Evolutionary conservation across 768 basidiomycete species (phyloP).

Genomic region (Leccinum boreale): DNA sequence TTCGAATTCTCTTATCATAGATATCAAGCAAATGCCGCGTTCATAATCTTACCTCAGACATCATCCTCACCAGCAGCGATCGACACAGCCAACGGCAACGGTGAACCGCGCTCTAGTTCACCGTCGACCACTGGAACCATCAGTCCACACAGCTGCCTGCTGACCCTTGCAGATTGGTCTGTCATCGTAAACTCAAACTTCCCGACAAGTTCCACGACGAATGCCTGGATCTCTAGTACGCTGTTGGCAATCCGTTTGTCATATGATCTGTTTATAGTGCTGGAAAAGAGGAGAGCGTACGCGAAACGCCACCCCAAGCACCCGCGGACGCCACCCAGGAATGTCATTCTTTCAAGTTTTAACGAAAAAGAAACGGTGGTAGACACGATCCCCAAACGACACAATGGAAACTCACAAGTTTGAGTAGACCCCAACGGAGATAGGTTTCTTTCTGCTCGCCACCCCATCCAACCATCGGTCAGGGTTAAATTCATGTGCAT

Average conservation of each 20-base stretch:
- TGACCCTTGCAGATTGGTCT: constrained; percentile 21
- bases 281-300: not conserved
- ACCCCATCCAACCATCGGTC: constrained; percentile 25
- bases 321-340: constrained; percentile 20
- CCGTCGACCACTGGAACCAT: constrained; percentile 35
- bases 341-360: constrained; percentile 7
- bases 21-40: too few relatives aligned
- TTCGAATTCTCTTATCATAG: too few relatives aligned
- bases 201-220: constrained; percentile 42
- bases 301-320: constrained; percentile 19
- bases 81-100: constrained; percentile 20
- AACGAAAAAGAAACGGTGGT: not conserved
- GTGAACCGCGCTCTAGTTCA: constrained; percentile 26
- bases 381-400: not conserved
- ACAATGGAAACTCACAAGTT: constrained; percentile 20
- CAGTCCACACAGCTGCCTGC: constrained; percentile 21
- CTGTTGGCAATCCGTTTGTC: not conserved
- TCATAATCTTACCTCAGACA: not conserved
- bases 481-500: constrained; percentile 32
- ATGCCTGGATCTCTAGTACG: not conserved
- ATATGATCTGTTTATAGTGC: not conserved
- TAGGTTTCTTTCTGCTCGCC: constrained; percentile 15
- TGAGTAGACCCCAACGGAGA: constrained; percentile 27
- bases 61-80: not conserved
- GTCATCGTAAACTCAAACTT: constrained; percentile 46